Base-by-base conservation (phyloP, 1,139 yeast species). In the Candida neerlandica region DNA sequence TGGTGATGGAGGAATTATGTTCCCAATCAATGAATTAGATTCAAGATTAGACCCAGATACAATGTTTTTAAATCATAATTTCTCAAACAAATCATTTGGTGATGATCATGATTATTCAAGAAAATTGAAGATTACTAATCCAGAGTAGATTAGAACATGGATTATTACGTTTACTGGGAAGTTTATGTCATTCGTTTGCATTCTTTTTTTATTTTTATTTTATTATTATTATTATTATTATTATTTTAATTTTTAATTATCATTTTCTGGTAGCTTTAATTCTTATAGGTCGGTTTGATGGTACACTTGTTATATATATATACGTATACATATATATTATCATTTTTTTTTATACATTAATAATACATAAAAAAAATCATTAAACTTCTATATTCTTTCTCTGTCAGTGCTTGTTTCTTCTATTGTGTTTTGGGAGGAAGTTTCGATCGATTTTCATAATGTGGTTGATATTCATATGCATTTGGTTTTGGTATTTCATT, bases 81-180 rank as follows among this genome's bases (percentile, higher is more conserved):
- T 77, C 50, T 83, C 90, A 18, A 72, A 78, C 50, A 75, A 81
- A 54, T 80, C 89, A n/a, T 69, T 89, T 49, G 86, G 84, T 37
- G 96, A 89, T 63, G 86, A 87, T 54, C 72, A 77, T 51, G 95
- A 88, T 63, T 88, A 88, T 64, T 82, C 89, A 6, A 73, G 96
- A 51, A 78, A 84, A 55, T 70, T 89, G 51, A 77, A 86, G 49
- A 85, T 88, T 32, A 80, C 86, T n/a, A 88, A 88, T 66, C 89
- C 89, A 1, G 80, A 70, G 11, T 41, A 33, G 21, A n/a, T 5
- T 27, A 4, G 16, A n/a, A 18, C 5, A 14, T 11, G 40, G 14
- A 18, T 35, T 35, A 15, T 16, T n/a, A n/a, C n/a, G n/a, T n/a
- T 4, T 21, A 21, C 6, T 21, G 23, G 5, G 23, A 21, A 6